Base-by-base conservation (phyloP, 805 yeast species). In the Cyberlindnera suaveolens region DNA sequence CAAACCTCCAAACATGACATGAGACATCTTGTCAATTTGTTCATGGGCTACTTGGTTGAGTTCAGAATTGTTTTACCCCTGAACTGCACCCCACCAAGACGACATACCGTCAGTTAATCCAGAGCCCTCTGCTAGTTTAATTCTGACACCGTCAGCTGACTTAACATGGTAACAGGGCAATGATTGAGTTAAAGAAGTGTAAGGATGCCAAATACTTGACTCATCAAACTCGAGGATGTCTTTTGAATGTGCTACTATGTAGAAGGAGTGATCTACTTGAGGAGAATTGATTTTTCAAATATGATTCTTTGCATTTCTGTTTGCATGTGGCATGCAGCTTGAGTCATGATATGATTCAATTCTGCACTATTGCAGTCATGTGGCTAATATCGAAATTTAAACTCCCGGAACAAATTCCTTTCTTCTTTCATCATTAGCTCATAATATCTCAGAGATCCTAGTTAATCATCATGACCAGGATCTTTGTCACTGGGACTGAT, bases 1-100 rank as follows among this genome's bases (percentile, higher is more conserved):
- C 13, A 57, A 38, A 13, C 62, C 60, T 18, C 60, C 60, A 47
- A 57, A 55, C 60, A 56, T 55, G 3, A 57, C 56, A 31, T 56
- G 62, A 3, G 68, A 60, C 39, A 64, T 40, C 39, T 52, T 52
- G 5, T 51, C 44, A 23, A 60, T 46, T 44, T 67, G 72, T 4
- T 54, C 53, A 30, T 44, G 54, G 23, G 63, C 59, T 14, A 68
- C 70, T 29, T 54, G 45, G 38, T 56, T 56, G 16, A 57, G 32
- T 34, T 51, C 55, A n/a, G 43, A 39, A 44, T 60, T 51, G 34
- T 57, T 57, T 41, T 61, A 61, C 3, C 65, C 65, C 44, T 60
- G 64, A 18, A 59, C 52, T 36, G 56, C 54, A 39, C 63, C 57
- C 63, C 65, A 61, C 64, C 63, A 61, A 7, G 63, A 57, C 4